Evolutionary conservation across 495 filamentous ascomycete species (phyloP).

Genomic region (Penicillium subrubescens): DNA sequence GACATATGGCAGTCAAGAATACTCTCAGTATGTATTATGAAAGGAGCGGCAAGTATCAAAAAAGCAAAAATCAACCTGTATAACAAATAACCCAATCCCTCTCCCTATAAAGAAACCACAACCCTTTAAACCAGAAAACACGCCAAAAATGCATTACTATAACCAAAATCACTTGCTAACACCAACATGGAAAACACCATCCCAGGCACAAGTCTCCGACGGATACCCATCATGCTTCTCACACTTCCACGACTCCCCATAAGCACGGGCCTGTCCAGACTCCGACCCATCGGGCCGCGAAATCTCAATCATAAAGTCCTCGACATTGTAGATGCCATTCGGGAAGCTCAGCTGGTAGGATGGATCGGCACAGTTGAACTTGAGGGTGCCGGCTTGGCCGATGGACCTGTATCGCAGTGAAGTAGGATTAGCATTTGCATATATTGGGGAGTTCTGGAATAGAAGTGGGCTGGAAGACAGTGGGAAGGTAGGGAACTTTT

Average conservation of each 20-base stretch:
- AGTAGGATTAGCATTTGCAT: background rate
- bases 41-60: background rate
- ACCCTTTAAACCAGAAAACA: background rate
- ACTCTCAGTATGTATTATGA: no score
- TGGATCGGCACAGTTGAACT: slow-evolving; percentile 18
- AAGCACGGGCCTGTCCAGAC: background rate
- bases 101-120: background rate
- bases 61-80: background rate
- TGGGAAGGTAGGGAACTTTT: background rate
- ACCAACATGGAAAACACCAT: slow-evolving; percentile 17
- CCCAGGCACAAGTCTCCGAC: slow-evolving; percentile 12
- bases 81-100: background rate
- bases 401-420: slow-evolving; percentile 10
- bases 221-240: slow-evolving; percentile 9
- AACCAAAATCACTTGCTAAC: background rate
- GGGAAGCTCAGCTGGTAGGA: slow-evolving; percentile 22
- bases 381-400: slow-evolving; percentile 10
- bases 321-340: slow-evolving; percentile 22
- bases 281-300: slow-evolving; percentile 11
- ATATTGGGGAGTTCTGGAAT: background rate
- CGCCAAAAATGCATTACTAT: background rate
- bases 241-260: slow-evolving; percentile 14
- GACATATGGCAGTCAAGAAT: no score
- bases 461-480: background rate
- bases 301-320: slow-evolving; percentile 17